Evolutionary conservation across 1,284 basidiomycete species (phyloP).

Genomic region (Boletellus dicymbophilus): DNA sequence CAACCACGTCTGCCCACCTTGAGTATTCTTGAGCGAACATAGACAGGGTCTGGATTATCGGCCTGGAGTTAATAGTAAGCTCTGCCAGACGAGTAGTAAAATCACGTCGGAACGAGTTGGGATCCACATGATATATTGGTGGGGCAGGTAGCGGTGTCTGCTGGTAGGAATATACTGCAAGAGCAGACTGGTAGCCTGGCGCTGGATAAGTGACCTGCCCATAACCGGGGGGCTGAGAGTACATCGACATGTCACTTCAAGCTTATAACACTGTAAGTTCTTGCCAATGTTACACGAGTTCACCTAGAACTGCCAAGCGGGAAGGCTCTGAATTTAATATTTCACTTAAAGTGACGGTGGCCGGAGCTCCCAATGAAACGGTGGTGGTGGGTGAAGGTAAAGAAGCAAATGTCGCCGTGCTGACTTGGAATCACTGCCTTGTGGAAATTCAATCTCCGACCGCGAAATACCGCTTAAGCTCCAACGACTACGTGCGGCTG

Average conservation of each 20-base stretch:
- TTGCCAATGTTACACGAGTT: constrained; percentile 30
- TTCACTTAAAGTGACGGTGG: constrained; percentile 39
- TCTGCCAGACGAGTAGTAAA: constrained; percentile 77
- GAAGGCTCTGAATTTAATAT: constrained; percentile 39
- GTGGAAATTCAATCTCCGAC: constrained; percentile 30
- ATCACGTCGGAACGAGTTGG: constrained; percentile 80
- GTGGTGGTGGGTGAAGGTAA: constrained; percentile 50
- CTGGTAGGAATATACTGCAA: constrained; percentile 49
- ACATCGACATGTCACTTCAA: constrained; percentile 49
- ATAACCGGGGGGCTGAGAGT: constrained; percentile 45
- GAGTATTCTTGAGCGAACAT: constrained; percentile 90
- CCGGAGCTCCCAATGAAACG: constrained; percentile 40
- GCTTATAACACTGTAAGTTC: constrained; percentile 32
- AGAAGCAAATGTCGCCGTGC: constrained; percentile 25
- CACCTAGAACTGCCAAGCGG: constrained; percentile 33
- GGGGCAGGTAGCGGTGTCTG: constrained; percentile 48
- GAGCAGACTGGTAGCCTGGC: constrained; percentile 41
- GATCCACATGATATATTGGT: constrained; percentile 61
- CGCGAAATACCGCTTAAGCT: constrained; percentile 29
- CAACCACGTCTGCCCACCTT: constrained; percentile 80
- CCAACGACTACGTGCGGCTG: not conserved
- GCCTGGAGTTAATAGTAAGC: constrained; percentile 94
- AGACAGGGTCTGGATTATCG: constrained; percentile 94
- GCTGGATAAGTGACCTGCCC: constrained; percentile 39
- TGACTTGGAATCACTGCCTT: constrained; percentile 28